These are phyloP conservation scores for Cutaneotrichosporon sp. DNA, from an alignment of 1,284 basidiomycete species.

Conservation along the genomic window DNA sequence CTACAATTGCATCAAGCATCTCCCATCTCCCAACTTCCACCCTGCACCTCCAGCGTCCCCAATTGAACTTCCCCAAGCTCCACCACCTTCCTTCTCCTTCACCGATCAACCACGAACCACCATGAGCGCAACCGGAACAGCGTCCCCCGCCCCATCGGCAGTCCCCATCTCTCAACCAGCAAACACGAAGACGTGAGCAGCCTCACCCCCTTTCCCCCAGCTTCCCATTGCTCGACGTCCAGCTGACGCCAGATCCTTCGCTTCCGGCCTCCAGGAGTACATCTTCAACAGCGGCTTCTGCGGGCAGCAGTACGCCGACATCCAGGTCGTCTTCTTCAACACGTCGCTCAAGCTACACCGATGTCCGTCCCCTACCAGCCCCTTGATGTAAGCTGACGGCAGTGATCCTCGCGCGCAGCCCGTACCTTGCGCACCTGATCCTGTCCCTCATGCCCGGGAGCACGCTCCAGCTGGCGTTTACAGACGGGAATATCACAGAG, in stretches of 20 bases:
- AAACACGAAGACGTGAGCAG: not conserved
- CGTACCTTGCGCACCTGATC: conserved; percentile 79
- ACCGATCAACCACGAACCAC: not conserved
- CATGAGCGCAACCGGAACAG: not conserved
- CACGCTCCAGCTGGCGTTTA: conserved; percentile 69
- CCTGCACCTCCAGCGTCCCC: not conserved
- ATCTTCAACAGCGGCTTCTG: conserved; percentile 44
- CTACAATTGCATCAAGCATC: conserved; percentile 1
- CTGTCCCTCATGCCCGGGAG: conserved; percentile 61
- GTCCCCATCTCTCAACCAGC: not conserved
- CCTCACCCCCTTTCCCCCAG: not conserved
- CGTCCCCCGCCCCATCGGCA: not conserved
- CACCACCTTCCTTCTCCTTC: not conserved
- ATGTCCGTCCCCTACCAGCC: conserved; percentile 31
- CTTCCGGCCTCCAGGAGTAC: conserved; percentile 24
- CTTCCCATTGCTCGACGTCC: not conserved
- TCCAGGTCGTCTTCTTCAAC: conserved; percentile 44
- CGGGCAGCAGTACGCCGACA: conserved; percentile 44
- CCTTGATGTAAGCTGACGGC: not conserved
- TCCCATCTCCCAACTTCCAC: not conserved
- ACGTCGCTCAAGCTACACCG: conserved; percentile 45
- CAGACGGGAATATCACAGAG: conserved; percentile 73
- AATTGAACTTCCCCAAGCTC: not conserved
- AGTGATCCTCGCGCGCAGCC: conserved; percentile 79
- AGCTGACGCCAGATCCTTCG: conserved; percentile 15